Percentiles rank a stretch among this genome's conserved stretches.
Conservation (phyloP, 148 eudicot species). For the Hydrangea macrophylla region DNA sequence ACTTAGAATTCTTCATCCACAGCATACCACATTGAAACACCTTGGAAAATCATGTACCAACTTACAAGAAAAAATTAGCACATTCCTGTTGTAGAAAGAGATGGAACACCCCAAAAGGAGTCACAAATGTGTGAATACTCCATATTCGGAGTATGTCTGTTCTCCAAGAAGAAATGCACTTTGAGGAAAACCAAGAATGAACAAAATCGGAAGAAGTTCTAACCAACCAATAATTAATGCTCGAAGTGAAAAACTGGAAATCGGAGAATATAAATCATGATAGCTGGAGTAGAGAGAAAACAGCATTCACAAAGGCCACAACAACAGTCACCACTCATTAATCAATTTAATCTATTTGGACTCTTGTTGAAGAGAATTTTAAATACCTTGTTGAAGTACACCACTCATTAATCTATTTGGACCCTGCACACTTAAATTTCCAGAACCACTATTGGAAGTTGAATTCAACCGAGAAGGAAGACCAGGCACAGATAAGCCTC, state of each 20-base stretch:
- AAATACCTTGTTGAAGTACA: slow-evolving; percentile 92
- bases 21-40: not conserved
- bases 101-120: not conserved
- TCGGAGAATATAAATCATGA: not conserved
- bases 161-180: slow-evolving; percentile 1
- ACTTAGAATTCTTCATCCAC: not conserved
- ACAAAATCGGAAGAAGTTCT: not conserved
- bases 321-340: not conserved
- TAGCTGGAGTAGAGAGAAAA: not conserved
- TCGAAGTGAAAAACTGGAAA: not conserved
- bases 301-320: slow-evolving; percentile 13
- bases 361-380: too few relatives aligned
- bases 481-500: slow-evolving; percentile 85
- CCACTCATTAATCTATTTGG: slow-evolving; percentile 79
- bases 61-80: not conserved
- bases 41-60: not conserved
- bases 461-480: slow-evolving; percentile 79
- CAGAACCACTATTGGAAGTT: slow-evolving; percentile 74
- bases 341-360: too few relatives aligned
- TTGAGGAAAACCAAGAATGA: not conserved
- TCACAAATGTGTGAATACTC: not conserved
- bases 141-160: not conserved
- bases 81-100: not conserved
- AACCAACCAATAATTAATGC: not conserved
- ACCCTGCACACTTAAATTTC: slow-evolving; percentile 77